Conservation (phyloP, 257 asterid species). For the Solanum corneliomulleri region DNA sequence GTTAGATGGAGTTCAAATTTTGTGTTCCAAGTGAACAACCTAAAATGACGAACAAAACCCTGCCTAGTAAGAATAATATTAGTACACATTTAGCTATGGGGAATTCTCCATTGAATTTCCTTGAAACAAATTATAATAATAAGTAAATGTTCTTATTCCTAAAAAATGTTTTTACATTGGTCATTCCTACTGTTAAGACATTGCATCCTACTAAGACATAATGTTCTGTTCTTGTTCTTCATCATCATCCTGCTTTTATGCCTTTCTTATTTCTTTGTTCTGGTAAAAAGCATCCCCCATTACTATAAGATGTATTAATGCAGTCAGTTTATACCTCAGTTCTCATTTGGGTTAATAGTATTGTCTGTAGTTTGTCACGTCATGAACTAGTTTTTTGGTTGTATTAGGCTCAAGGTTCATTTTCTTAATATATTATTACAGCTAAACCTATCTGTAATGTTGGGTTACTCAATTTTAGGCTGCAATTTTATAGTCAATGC, state of each 20-base stretch:
- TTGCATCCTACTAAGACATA: neutral
- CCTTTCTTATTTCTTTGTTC: neutral
- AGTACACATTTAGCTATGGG: neutral
- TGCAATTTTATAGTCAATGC: neutral
- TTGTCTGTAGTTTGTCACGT: neutral
- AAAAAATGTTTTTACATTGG: neutral
- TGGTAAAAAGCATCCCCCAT: neutral
- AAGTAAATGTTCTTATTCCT: neutral
- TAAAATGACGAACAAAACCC: neutral
- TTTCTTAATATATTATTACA: neutral
- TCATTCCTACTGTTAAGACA: neutral
- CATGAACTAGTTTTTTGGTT: neutral
- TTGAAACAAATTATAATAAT: neutral
- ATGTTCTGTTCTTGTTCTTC: neutral
- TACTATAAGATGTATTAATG: neutral
- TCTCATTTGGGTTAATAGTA: neutral
- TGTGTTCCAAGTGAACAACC: neutral
- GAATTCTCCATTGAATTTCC: neutral
- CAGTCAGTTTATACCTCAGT: neutral
- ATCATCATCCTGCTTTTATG: neutral
- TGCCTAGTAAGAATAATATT: neutral
- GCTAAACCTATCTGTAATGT: neutral
- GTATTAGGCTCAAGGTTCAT: neutral
- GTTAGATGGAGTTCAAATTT: neutral
- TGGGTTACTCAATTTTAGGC: neutral